These are phyloP conservation scores for Dissophora globulifera DNA, from an alignment of 192 early-diverging fungal genomes.

Conservation along the genomic window DNA sequence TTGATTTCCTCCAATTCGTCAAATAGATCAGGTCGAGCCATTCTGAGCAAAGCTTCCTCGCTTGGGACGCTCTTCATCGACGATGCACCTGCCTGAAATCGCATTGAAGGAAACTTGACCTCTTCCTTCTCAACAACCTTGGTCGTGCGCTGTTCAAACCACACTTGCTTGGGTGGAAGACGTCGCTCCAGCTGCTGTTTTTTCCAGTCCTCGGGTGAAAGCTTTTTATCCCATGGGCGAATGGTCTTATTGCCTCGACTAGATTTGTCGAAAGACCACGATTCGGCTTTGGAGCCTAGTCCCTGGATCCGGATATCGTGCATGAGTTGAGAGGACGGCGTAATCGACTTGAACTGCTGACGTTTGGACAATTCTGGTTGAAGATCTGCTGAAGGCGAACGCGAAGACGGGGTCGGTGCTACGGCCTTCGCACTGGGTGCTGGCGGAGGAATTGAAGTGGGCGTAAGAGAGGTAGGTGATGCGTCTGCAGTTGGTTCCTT, in stretches of 20 bases:
- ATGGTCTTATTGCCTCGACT: slow-evolving; percentile 34
- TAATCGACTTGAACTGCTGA: slow-evolving; percentile 34
- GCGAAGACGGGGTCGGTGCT: background rate
- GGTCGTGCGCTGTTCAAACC: slow-evolving; percentile 37
- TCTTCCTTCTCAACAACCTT: slow-evolving; percentile 46
- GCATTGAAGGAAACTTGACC: slow-evolving; percentile 41
- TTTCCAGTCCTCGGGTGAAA: slow-evolving; percentile 25
- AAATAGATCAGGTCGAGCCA: slow-evolving; percentile 41
- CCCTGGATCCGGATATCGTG: slow-evolving; percentile 42
- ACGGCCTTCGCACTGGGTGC: background rate
- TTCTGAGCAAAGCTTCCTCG: slow-evolving; percentile 16
- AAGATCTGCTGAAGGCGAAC: background rate
- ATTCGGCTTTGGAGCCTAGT: slow-evolving; percentile 32
- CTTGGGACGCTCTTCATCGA: slow-evolving; percentile 29
- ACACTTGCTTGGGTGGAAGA: slow-evolving; percentile 36
- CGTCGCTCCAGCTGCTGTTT: slow-evolving; percentile 20
- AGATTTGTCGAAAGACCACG: slow-evolving; percentile 44
- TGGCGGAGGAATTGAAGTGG: background rate
- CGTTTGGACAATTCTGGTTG: slow-evolving; percentile 23
- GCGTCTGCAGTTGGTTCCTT: slow-evolving; percentile 12
- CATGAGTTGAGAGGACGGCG: slow-evolving; percentile 40
- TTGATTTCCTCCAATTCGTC: slow-evolving; percentile 27
- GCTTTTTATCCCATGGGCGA: slow-evolving; percentile 48
- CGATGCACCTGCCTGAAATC: slow-evolving; percentile 32
- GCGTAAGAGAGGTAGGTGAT: background rate